phyloP scores from a whole-genome alignment of 1,139 yeast species.

The Pichia sorboxylosa region DNA sequence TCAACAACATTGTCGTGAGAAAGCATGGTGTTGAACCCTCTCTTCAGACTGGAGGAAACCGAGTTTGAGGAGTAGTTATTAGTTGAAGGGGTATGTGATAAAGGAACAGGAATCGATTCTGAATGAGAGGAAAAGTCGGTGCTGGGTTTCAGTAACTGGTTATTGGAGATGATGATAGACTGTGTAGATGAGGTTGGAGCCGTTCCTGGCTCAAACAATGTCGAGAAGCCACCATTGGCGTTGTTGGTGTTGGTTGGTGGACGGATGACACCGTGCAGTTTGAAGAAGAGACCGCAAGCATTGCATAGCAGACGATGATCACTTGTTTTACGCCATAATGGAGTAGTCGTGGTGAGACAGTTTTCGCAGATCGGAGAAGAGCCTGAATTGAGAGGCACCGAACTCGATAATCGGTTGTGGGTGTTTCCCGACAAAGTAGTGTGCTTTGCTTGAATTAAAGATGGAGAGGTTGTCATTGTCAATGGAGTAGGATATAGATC shows the following conservation, averaged over 20 bases:
- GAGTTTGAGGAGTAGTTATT: background rate
- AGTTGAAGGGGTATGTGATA: background rate
- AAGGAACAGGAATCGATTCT: background rate
- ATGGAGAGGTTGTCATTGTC: constrained; percentile 12
- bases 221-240: background rate
- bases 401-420: constrained; percentile 5
- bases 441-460: constrained; percentile 9
- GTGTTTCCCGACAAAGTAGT: no score
- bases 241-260: constrained; percentile 27
- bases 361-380: constrained; percentile 31
- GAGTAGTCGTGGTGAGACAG: constrained; percentile 47
- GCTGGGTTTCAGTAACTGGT: no score
- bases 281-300: constrained; percentile 49
- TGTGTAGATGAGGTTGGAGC: constrained; percentile 1
- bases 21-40: constrained; percentile 5
- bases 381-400: background rate
- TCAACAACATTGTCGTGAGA: constrained; percentile 8
- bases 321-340: constrained; percentile 45
- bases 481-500: constrained; percentile 10
- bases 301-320: constrained; percentile 45
- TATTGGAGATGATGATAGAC: background rate
- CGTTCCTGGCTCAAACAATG: background rate
- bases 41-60: constrained; percentile 5
- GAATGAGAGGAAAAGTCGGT: background rate
- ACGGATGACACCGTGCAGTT: constrained; percentile 46